Base-by-base conservation (phyloP, 2,329 filamentous ascomycete species). In the Ophiostoma ulmi region DNA sequence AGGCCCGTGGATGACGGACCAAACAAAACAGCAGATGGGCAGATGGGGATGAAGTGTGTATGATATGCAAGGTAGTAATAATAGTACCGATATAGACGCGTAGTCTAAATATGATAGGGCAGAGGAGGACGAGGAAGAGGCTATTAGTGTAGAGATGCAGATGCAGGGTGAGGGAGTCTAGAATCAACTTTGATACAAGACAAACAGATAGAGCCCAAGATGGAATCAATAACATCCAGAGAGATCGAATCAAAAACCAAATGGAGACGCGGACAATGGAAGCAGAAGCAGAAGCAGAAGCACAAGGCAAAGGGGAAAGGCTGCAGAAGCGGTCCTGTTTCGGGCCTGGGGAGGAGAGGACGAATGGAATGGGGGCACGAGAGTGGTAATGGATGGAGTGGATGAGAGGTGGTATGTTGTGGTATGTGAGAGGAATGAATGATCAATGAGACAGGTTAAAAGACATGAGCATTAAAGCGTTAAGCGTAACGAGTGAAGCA, bases 271-370 rank as follows among this genome's bases (percentile, higher is more conserved):
- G 64, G 44, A 44, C 64, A 38, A 44, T n/a, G 41, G 63, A 35
- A 48, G 48, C 31, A 64, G 41, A 35, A 55, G 64, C 39, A 35
- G 7, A 35, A 69, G 41, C 11, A 26, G 52, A 20, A 31, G 39
- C 31, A 69, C 22, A 31, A 38, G 74, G 74, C 75, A 72, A 74
- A 77, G 72, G 74, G 73, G 71, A 70, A 31, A 68, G 67, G 63
- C 70, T 67, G 64, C 61, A 73, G 70, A 70, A 70, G 39, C 67
- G 69, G 52, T 36, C 52, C 41, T 67, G 71, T 72, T 67, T 68
- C 69, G 71, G 65, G 39, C 14, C 68, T 41, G 66, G 68, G 61
- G 52, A 58, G 38, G 65, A 72, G 64, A 52, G 68, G 69, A 58
- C 68, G 70, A 70, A 72, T 72, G 70, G 36, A 64, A 69, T 38